phyloP scores from a whole-genome alignment of 225 moss, liverwort and hornwort species.

The Polytrichum formosum region DNA sequence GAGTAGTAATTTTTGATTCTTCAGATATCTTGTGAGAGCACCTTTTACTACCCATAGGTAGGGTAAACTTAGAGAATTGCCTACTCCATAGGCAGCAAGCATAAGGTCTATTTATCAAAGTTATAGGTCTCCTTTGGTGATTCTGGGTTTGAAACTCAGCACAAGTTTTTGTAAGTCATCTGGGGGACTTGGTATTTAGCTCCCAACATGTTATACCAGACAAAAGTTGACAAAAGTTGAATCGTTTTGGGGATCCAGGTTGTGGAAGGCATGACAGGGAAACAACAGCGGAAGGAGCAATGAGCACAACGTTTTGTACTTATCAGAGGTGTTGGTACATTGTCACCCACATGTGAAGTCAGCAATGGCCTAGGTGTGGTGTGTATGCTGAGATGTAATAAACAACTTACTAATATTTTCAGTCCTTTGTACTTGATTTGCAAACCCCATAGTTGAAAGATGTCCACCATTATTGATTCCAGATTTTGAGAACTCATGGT shows the following conservation, averaged over 20 bases:
- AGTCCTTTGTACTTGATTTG: background rate
- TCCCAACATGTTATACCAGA: background rate
- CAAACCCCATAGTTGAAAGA: too few relatives aligned
- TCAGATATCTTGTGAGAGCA: too few relatives aligned
- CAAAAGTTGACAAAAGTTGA: background rate
- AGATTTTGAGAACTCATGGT: too few relatives aligned
- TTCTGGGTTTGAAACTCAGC: too few relatives aligned
- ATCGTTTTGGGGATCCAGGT: slow-evolving; percentile 25
- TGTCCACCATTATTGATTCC: too few relatives aligned
- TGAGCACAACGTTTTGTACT: slow-evolving; percentile 7
- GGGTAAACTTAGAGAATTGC: background rate
- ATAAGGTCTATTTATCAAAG: background rate
- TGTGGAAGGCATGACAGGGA: slow-evolving; percentile 46
- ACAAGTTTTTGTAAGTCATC: too few relatives aligned
- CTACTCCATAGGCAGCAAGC: background rate
- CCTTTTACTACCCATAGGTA: too few relatives aligned
- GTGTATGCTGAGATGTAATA: slow-evolving; percentile 17
- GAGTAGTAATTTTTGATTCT: background rate
- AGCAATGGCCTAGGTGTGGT: slow-evolving; percentile 10
- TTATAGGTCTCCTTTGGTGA: too few relatives aligned
- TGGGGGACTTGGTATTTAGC: background rate
- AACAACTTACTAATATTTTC: background rate
- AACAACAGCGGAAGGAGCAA: slow-evolving; percentile 21
- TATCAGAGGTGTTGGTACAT: background rate
- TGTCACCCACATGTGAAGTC: slow-evolving; percentile 8